Percentiles rank a stretch among this genome's conserved stretches.
These are phyloP conservation scores for Pterocarpus santalinus DNA, from an alignment of 306 rosid genomes.

Conservation along the genomic window DNA sequence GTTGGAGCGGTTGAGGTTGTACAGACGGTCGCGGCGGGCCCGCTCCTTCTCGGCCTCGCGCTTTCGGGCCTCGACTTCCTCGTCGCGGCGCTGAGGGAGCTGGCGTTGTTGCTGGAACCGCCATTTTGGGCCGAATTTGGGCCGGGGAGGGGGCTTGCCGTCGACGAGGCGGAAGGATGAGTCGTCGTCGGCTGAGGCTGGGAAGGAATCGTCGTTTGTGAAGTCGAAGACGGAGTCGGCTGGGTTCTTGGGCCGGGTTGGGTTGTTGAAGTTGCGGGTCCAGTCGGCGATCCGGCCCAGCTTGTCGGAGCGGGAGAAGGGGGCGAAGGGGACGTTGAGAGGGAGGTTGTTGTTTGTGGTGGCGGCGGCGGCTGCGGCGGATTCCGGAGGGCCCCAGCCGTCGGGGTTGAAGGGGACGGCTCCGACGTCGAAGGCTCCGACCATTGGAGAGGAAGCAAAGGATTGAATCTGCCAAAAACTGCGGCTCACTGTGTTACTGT, in stretches of 20 bases:
- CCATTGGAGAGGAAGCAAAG: constrained; percentile 42
- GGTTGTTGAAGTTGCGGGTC: constrained; percentile 85
- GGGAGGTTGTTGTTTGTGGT: constrained; percentile 59
- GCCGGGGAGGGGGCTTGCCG: constrained; percentile 89
- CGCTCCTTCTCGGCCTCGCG: constrained; percentile 94
- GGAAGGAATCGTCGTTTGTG: constrained; percentile 87
- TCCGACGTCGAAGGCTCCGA: constrained; percentile 68
- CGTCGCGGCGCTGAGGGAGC: constrained; percentile 94
- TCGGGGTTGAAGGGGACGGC: constrained; percentile 83
- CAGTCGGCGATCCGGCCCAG: constrained; percentile 92
- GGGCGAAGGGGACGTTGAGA: constrained; percentile 82
- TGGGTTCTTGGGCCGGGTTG: constrained; percentile 67
- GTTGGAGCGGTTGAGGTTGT: constrained; percentile 78
- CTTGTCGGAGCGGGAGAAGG: constrained; percentile 91
- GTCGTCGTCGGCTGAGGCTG: constrained; percentile 65
- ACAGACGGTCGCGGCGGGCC: constrained; percentile 87
- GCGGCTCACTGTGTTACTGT: neutral
- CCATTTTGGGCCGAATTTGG: constrained; percentile 90
- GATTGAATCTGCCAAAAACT: neutral
- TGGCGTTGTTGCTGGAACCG: constrained; percentile 81
- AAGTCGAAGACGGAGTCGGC: constrained; percentile 87
- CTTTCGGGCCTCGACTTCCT: constrained; percentile 85
- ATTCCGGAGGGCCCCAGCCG: constrained; percentile 94
- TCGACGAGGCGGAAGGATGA: constrained; percentile 82
- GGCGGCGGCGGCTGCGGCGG: constrained; percentile 28